Percentiles rank a stretch among this genome's conserved stretches.
Conservation (phyloP, 2,329 filamentous ascomycete genomes). For the Blastomyces gilchristii region DNA sequence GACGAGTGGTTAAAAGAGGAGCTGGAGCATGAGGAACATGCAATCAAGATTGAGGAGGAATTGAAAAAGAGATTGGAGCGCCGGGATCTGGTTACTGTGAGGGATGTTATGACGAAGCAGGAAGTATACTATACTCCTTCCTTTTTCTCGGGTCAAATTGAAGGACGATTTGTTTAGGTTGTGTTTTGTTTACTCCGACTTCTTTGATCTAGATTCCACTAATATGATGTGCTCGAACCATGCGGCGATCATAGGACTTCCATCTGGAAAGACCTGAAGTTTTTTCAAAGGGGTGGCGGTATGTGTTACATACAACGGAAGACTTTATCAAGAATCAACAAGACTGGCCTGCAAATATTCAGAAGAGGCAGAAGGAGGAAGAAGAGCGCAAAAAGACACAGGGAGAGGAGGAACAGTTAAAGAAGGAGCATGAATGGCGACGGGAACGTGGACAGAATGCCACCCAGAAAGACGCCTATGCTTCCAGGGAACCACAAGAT, state of each 20-base stretch:
- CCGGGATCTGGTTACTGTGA: slow-evolving; percentile 21
- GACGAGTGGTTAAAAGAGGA: slow-evolving; percentile 20
- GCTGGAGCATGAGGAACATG: slow-evolving; percentile 20
- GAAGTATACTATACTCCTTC: slow-evolving; percentile 14
- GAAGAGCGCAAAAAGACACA: slow-evolving; percentile 21
- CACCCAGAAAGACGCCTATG: slow-evolving; percentile 32
- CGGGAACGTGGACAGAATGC: slow-evolving; percentile 23
- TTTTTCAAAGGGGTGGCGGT: slow-evolving; percentile 41
- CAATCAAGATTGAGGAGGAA: slow-evolving; percentile 20
- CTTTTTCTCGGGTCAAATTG: not conserved
- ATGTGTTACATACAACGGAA: slow-evolving; percentile 41
- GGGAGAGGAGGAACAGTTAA: slow-evolving; percentile 16
- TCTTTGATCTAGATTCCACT: not conserved
- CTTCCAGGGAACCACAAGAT: slow-evolving; percentile 14
- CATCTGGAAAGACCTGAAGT: slow-evolving; percentile 37
- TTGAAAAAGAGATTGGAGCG: slow-evolving; percentile 20
- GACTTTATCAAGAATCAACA: slow-evolving; percentile 41
- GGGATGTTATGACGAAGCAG: slow-evolving; percentile 22
- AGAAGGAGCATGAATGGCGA: slow-evolving; percentile 23
- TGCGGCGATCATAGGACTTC: slow-evolving; percentile 28
- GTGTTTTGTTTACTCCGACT: not conserved
- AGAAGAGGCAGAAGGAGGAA: slow-evolving; percentile 28
- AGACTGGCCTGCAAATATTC: slow-evolving; percentile 41
- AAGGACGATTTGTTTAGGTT: not conserved
- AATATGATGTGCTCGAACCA: not conserved